Conservation (phyloP, 495 filamentous ascomycete genomes). For the Cudoniella acicularis region DNA sequence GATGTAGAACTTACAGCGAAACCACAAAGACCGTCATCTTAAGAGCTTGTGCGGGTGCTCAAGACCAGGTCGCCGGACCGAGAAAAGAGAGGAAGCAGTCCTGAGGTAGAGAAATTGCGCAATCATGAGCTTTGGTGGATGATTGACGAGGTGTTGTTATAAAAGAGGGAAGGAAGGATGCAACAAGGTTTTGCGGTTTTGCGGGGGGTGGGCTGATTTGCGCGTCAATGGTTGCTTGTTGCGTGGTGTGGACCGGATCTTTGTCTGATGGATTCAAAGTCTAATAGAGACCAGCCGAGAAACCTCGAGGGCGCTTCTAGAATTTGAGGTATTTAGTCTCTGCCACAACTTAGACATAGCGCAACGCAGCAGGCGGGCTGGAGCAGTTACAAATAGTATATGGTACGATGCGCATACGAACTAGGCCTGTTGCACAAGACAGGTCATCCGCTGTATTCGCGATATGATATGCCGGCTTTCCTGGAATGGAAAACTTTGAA, state of each 20-base stretch:
- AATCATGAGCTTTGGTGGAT: conserved; percentile 17
- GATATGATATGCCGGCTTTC: background rate
- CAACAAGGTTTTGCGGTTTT: background rate
- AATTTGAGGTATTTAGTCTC: background rate
- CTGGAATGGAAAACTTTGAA: background rate
- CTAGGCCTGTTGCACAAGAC: conserved; percentile 3
- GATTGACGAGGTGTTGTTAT: background rate
- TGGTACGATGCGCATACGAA: background rate
- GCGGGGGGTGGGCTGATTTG: background rate
- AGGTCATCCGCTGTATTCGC: conserved; percentile 13
- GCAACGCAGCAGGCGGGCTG: background rate
- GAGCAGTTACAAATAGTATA: background rate
- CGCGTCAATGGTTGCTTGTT: background rate
- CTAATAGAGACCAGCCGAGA: too few relatives aligned
- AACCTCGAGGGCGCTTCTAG: too few relatives aligned
- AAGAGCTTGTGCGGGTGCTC: conserved; percentile 21
- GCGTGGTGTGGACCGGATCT: background rate
- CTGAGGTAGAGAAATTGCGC: conserved; percentile 17
- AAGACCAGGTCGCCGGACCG: conserved; percentile 11
- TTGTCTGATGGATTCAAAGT: background rate
- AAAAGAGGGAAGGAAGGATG: background rate
- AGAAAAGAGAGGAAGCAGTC: conserved; percentile 1
- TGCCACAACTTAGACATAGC: background rate
- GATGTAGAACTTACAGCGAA: conserved; percentile 62
- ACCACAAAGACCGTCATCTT: conserved; percentile 80